Evolutionary conservation across 495 filamentous ascomycete genomes (phyloP).

Genomic region (Parachaetomium inaequale): DNA sequence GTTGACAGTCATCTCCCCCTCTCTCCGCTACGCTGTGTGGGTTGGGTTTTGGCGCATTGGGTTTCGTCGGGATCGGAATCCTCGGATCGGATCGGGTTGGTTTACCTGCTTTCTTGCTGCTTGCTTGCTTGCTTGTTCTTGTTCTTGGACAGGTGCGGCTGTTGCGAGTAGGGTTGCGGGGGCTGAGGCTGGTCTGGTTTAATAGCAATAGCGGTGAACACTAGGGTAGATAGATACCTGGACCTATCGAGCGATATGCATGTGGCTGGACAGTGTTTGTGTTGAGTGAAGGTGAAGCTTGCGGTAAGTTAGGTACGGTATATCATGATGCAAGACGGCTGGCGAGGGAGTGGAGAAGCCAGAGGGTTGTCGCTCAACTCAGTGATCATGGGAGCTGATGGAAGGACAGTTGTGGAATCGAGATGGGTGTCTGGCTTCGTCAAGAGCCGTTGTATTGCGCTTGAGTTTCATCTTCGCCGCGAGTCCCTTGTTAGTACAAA

Average conservation of each 20-base stretch:
- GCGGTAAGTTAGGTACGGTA: not conserved
- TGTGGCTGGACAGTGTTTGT: not conserved
- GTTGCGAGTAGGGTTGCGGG: not conserved
- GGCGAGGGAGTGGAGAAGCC: too few relatives aligned
- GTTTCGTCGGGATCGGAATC: not conserved
- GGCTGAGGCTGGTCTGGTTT: not conserved
- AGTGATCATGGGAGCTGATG: too few relatives aligned
- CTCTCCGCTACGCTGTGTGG: not conserved
- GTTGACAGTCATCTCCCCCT: not conserved
- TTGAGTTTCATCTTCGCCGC: not conserved
- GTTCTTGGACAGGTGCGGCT: not conserved
- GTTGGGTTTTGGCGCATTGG: conserved; percentile 9
- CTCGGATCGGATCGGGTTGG: conserved; percentile 1
- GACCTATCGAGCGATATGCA: not conserved
- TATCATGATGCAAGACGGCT: not conserved
- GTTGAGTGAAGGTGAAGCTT: too few relatives aligned
- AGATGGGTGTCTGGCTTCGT: too few relatives aligned
- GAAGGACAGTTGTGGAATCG: too few relatives aligned
- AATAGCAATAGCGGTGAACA: not conserved
- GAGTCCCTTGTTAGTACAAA: too few relatives aligned
- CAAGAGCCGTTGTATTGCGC: too few relatives aligned
- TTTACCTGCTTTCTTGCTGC: not conserved
- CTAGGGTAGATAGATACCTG: not conserved
- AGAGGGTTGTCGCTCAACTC: too few relatives aligned
- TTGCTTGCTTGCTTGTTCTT: too few relatives aligned